Conservation (phyloP, 139 green algal genomes). For the Coelastrella sp. region DNA sequence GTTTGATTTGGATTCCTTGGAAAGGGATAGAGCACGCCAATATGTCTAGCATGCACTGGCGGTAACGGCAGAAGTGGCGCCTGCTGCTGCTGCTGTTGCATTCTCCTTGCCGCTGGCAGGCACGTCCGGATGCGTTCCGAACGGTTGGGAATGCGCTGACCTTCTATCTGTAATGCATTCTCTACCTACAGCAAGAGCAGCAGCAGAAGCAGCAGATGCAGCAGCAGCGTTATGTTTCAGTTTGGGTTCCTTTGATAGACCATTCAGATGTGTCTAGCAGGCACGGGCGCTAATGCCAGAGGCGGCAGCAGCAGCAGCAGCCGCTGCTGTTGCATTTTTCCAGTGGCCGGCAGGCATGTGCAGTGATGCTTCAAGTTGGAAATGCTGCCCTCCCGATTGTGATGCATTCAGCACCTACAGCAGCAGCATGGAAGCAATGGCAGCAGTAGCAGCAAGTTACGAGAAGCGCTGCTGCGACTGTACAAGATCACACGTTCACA, state of each 20-base stretch:
- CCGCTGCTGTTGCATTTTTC: background rate
- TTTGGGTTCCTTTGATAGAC: background rate
- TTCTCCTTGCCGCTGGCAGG: constrained; percentile 47
- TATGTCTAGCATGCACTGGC: too few relatives aligned
- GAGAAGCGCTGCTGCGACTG: background rate
- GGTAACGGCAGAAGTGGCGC: background rate
- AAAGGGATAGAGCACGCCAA: background rate
- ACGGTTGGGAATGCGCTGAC: constrained; percentile 94
- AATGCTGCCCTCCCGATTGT: background rate
- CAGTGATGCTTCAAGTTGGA: background rate
- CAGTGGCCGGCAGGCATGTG: too few relatives aligned
- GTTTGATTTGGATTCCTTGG: background rate
- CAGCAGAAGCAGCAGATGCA: background rate
- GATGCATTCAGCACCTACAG: background rate
- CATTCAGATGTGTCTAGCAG: too few relatives aligned
- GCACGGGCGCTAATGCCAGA: background rate
- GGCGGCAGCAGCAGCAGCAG: background rate
- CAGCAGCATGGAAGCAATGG: background rate
- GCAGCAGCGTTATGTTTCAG: background rate
- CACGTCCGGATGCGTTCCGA: constrained; percentile 92
- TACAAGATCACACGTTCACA: too few relatives aligned
- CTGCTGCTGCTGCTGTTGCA: background rate
- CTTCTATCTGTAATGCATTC: constrained; percentile 89
- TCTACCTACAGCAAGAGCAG: constrained; percentile 64
- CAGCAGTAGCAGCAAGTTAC: background rate